These are phyloP conservation scores for Triticum aestivum DNA, from an alignment of 176 grass and related monocot species.

Conservation along the genomic window IWGSC_CS_RefSeq_v2.1 NC_057798.1:502954123-502954622, in stretches of 20 bases:
- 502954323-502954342: constrained; percentile 38
- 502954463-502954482: constrained; percentile 3
- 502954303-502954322: constrained; percentile 34
- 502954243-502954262: background rate
- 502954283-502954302: constrained; percentile 55
- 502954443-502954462: background rate
- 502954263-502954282: background rate
- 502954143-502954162: background rate
- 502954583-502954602: constrained; percentile 23
- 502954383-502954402: background rate
- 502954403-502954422: background rate
- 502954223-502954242: background rate
- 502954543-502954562: background rate
- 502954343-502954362: constrained; percentile 50
- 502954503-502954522: constrained; percentile 23
- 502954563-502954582: constrained; percentile 22
- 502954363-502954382: constrained; percentile 46
- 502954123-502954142: constrained; percentile 30
- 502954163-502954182: background rate
- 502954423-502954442: constrained; percentile 17
- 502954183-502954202: constrained; percentile 22
- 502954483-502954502: background rate
- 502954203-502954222: background rate
- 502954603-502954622: background rate
- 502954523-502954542: background rate